A percentile compares a stretch with the other conserved stretches of the same genome.
Evolutionary conservation across 2,329 filamentous ascomycete genomes (phyloP).

Genomic region (Tympanopsis confertula): DNA sequence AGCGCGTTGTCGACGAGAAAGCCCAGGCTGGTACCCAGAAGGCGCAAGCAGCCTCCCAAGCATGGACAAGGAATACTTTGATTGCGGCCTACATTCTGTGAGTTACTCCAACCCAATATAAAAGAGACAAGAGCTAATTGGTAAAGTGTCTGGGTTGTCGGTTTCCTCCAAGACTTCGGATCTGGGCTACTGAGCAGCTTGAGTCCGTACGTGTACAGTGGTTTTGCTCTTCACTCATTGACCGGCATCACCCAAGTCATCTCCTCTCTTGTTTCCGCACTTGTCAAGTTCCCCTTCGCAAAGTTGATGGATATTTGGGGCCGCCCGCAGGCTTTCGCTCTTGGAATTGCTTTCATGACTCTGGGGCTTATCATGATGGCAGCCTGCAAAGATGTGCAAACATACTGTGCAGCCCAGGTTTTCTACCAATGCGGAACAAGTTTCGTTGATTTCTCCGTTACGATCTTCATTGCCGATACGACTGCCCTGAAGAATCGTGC

Average conservation of each 20-base stretch:
- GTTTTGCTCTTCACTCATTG: constrained; percentile 12
- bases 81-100: too few relatives aligned
- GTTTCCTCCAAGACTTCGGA: constrained; percentile 21
- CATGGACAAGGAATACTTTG: too few relatives aligned
- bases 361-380: constrained; percentile 42
- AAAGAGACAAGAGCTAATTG: too few relatives aligned
- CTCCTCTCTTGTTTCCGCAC: constrained; percentile 29
- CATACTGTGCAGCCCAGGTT: constrained; percentile 41
- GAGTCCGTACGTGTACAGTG: constrained; percentile 14
- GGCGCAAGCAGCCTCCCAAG: too few relatives aligned
- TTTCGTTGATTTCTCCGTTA: constrained; percentile 43
- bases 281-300: constrained; percentile 42
- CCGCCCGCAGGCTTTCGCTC: constrained; percentile 38
- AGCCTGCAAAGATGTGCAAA: constrained; percentile 33
- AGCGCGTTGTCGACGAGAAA: too few relatives aligned
- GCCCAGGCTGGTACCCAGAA: too few relatives aligned
- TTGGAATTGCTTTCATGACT: constrained; percentile 31
- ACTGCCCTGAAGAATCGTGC: constrained; percentile 43
- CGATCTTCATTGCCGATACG: constrained; percentile 51
- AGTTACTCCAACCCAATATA: too few relatives aligned
- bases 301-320: constrained; percentile 48
- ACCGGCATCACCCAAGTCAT: constrained; percentile 28
- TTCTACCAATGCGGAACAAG: constrained; percentile 45
- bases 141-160: constrained; percentile 19
- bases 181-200: constrained; percentile 13